A percentile compares a stretch with the other conserved stretches of the same genome.
phyloP scores from a whole-genome alignment of 2,329 filamentous ascomycete species.

The Nemania serpens region DNA sequence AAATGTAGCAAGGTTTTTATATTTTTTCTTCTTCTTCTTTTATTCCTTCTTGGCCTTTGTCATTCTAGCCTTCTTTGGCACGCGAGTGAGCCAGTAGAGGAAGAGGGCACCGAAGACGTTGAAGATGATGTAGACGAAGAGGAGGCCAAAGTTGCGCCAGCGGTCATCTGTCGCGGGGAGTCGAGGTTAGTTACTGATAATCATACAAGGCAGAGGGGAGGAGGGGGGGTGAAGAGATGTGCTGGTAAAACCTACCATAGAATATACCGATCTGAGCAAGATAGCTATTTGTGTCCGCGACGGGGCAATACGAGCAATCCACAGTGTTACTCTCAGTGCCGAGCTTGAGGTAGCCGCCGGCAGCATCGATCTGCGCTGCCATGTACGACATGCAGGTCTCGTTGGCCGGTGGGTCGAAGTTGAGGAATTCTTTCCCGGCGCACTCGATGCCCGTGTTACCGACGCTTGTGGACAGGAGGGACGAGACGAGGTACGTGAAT shows the following conservation, averaged over 20 bases:
- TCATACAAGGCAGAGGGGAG: neutral
- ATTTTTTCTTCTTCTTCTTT: constrained; percentile 10
- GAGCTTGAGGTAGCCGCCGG: constrained; percentile 47
- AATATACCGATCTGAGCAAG: constrained; percentile 46
- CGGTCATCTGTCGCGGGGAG: constrained; percentile 42
- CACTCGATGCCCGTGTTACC: constrained; percentile 65
- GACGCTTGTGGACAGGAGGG: constrained; percentile 66
- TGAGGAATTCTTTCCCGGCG: constrained; percentile 65
- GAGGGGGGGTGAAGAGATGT: neutral
- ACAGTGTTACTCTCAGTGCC: constrained; percentile 48
- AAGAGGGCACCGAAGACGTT: constrained; percentile 57
- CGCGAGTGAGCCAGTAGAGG: constrained; percentile 57
- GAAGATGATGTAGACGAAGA: constrained; percentile 60
- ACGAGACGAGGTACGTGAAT: constrained; percentile 73
- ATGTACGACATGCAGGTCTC: constrained; percentile 63
- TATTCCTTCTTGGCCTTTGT: constrained; percentile 38
- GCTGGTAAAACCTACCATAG: constrained; percentile 43
- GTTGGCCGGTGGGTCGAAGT: constrained; percentile 61
- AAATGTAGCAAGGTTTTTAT: neutral
- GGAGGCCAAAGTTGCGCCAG: constrained; percentile 63
- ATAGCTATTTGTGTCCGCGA: constrained; percentile 45
- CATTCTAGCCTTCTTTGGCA: constrained; percentile 47
- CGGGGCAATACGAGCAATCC: constrained; percentile 51
- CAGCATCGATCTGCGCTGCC: constrained; percentile 49
- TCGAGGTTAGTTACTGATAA: constrained; percentile 19